phyloP scores from a whole-genome alignment of 768 basidiomycete genomes.

The Lentinula lateritia region DNA sequence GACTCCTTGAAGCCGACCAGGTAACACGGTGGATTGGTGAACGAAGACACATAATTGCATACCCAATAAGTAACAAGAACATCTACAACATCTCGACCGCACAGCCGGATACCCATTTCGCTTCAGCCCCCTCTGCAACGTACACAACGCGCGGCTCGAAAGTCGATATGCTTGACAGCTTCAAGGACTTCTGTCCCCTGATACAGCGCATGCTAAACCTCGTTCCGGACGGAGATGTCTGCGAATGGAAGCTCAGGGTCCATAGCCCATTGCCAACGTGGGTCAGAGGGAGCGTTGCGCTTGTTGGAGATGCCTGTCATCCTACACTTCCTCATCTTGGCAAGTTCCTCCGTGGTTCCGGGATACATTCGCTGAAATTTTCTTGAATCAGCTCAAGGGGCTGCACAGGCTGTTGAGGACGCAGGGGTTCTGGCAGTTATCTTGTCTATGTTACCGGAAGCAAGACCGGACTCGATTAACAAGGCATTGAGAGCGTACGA shows the following conservation, averaged over 20 bases:
- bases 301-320: conserved; percentile 33
- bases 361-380: background rate
- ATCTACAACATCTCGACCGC: conserved; percentile 32
- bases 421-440: conserved; percentile 26
- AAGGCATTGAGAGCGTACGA: conserved; percentile 15
- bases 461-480: conserved; percentile 3
- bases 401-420: conserved; percentile 37
- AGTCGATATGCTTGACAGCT: conserved; percentile 25
- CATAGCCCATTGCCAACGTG: conserved; percentile 31
- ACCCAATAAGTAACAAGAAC: conserved; percentile 28
- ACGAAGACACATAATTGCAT: conserved; percentile 29
- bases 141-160: conserved; percentile 30
- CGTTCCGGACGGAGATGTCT: conserved; percentile 27
- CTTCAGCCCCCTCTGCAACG: conserved; percentile 22
- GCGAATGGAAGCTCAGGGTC: conserved; percentile 34
- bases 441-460: conserved; percentile 15
- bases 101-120: conserved; percentile 31
- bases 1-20: conserved; percentile 22
- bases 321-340: conserved; percentile 12
- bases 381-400: conserved; percentile 21
- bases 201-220: conserved; percentile 28
- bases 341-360: background rate
- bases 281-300: conserved; percentile 26
- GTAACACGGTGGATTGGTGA: conserved; percentile 32
- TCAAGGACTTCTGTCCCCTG: conserved; percentile 27